These are phyloP conservation scores for Nigrospora oryzae DNA, from an alignment of 2,329 filamentous ascomycete species.

Conservation along the genomic window DNA sequence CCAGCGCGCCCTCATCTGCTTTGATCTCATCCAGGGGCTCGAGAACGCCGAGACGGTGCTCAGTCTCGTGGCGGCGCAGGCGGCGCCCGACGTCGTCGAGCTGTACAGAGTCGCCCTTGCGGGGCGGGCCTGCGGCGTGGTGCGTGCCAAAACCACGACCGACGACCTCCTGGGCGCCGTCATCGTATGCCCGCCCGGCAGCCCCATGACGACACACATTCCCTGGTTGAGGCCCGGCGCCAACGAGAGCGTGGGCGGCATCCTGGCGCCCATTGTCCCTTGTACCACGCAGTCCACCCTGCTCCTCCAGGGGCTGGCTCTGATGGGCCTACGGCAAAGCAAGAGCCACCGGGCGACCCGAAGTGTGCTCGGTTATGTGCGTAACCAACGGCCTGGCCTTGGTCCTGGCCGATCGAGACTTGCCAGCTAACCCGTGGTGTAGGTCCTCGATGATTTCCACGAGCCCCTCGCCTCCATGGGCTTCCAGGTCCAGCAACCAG, in stretches of 20 bases:
- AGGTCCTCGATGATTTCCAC: slow-evolving; percentile 21
- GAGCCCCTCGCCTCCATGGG: slow-evolving; percentile 22
- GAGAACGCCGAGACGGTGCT: slow-evolving; percentile 69
- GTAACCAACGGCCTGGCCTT: slow-evolving; percentile 19
- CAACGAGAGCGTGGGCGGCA: slow-evolving; percentile 57
- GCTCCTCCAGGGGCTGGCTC: slow-evolving; percentile 65
- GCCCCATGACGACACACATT: slow-evolving; percentile 59
- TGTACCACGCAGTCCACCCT: slow-evolving; percentile 60
- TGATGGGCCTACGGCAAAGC: slow-evolving; percentile 76
- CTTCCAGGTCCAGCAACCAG: slow-evolving; percentile 20
- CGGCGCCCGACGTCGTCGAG: slow-evolving; percentile 69
- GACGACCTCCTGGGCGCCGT: slow-evolving; percentile 70
- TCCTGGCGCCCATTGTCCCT: slow-evolving; percentile 72
- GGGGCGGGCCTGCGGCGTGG: slow-evolving; percentile 70
- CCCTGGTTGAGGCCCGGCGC: slow-evolving; percentile 55
- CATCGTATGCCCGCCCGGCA: slow-evolving; percentile 67
- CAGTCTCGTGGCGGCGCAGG: slow-evolving; percentile 64
- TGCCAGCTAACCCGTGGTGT: slow-evolving; percentile 9
- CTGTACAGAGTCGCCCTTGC: slow-evolving; percentile 70
- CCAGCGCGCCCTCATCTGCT: slow-evolving; percentile 64
- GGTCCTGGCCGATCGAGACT: too few relatives aligned
- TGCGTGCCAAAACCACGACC: slow-evolving; percentile 65
- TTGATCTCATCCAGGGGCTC: slow-evolving; percentile 75
- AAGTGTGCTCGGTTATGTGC: slow-evolving; percentile 73
- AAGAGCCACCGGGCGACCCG: slow-evolving; percentile 68